phyloP scores from a whole-genome alignment of 345 rosid species.

The Adansonia digitata region DNA sequence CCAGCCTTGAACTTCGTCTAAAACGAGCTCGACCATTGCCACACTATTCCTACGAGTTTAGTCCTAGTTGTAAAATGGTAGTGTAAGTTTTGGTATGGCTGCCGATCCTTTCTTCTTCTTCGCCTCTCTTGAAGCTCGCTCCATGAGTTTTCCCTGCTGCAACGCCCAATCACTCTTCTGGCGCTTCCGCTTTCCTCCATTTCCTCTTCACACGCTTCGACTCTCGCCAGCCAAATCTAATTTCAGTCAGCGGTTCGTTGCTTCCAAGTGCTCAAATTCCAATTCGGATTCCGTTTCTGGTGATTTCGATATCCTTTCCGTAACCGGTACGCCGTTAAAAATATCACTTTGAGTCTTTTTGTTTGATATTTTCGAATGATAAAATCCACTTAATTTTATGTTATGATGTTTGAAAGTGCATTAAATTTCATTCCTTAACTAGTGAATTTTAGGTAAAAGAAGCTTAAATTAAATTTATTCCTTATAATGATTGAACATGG shows the following conservation, averaged over 20 bases:
- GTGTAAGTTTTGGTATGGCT: neutral
- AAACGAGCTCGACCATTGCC: no score
- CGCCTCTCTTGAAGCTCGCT: conserved; percentile 18
- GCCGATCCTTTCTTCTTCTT: conserved; percentile 15
- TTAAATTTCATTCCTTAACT: neutral
- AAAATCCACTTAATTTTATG: no score
- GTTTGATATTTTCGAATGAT: no score
- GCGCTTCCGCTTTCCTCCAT: conserved; percentile 9
- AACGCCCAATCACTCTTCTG: neutral
- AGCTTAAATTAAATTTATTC: neutral
- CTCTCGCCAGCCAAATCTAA: conserved; percentile 16
- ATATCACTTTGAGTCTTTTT: neutral
- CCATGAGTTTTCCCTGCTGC: conserved; percentile 16
- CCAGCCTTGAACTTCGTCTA: no score
- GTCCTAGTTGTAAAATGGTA: no score
- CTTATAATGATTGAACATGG: neutral
- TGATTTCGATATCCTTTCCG: conserved; percentile 33
- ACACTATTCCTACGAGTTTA: no score
- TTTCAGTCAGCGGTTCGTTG: conserved; percentile 11
- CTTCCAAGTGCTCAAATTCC: neutral
- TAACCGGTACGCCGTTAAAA: conserved; percentile 32
- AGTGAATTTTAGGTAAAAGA: neutral
- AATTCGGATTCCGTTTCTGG: conserved; percentile 10
- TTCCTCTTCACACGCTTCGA: no score
- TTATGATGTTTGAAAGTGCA: neutral